Evolutionary conservation across 2,329 filamentous ascomycete genomes (phyloP), one percentile per base, ranked within the genome.

Genomic region (Coniochaeta sp.): DNA sequence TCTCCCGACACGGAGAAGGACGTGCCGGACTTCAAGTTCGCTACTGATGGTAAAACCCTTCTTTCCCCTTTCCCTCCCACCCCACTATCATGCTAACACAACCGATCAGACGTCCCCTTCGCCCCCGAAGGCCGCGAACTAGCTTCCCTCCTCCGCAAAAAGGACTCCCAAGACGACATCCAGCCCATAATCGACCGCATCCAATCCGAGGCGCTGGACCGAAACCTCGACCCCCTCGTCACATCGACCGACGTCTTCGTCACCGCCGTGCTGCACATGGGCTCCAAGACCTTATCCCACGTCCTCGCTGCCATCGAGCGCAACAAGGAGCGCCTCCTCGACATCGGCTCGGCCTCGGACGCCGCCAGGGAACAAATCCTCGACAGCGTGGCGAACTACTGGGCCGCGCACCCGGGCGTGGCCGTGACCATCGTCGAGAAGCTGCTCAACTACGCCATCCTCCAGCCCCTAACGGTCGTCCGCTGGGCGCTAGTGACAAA

Each of bases 301-400:
- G 90, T 96, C 4, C 81, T 99, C 14, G 95, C 91, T 8, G 95
- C 89, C 67, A 96, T 99, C 58, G 94, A 99, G 69, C 87, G 94
- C 53, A 92, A 87, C 71, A 96, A 96, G 71, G 89, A 92, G 51
- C 85, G 91, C 27, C 82, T 99, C 1, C 75, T 96, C 2, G 84
- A 87, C 53, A 85, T 92, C 32, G 90, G 89, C 0, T 77, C 85
- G 1, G 78, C 83, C 45, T 92, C 88, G 0, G 82, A 90, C 53
- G 78, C 79, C 2, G 91, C 90, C 1, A 83, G 91, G 35, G 81
- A 84, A 38, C 94, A 99, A 69, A 95, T 99, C 62, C 88, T 97
- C 60, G 82, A 86, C 5, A 89, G 89, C 4, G 91, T 97, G 33
- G 89, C 96, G 74, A 78, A 85, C 35, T 99, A 96, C 74, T 99